Base-by-base conservation (phyloP, 148 eudicot genomes). In the Fagopyrum tataricum region DNA sequence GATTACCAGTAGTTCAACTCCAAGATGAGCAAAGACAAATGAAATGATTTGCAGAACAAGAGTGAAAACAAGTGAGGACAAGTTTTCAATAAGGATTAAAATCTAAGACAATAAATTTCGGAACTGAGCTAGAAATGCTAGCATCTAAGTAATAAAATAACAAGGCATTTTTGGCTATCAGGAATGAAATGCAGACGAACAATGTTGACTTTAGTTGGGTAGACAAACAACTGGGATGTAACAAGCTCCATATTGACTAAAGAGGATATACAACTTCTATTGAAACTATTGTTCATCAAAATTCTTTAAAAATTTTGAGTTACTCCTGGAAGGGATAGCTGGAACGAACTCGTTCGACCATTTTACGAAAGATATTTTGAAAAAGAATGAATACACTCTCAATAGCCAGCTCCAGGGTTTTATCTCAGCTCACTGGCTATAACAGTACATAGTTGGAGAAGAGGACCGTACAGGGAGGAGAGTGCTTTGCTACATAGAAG, bases 241-340 rank as follows among this genome's bases (percentile, higher is more conserved):
- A 61, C 41, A 61, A 61, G 67, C 69, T 31, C 18, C 37, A 37
- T 14, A 31, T 42, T 64, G 69, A 64, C 69, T 64, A 12, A 15
- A 64, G 5, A 39, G n/a, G 18, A 37, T 42, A 31, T 5, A 64
- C 8, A 37, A 37, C 43, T 37, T 64, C n/a, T 37, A 39, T 64
- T 37, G 4, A 18, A 64, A 64, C 17, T 37, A 64, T 1, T 37
- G 7, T 15, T 64, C 20, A 58, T 59, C 12, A 55, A 6, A 51
- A 51, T 9, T 55, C 61, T 18, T 53, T 7, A 18, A 18, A 2
- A 20, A 55, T 21, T 55, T 31, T 31, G 37, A 61, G 67, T 20
- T 11, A 61, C 7, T 14, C 40, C 67, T n/a, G n/a, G n/a, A n/a
- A n/a, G n/a, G n/a, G n/a, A n/a, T n/a, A 59, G 0, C 14, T 59